phyloP scores from a whole-genome alignment of 2,329 filamentous ascomycete species.

The Didymella segeticola region DNA sequence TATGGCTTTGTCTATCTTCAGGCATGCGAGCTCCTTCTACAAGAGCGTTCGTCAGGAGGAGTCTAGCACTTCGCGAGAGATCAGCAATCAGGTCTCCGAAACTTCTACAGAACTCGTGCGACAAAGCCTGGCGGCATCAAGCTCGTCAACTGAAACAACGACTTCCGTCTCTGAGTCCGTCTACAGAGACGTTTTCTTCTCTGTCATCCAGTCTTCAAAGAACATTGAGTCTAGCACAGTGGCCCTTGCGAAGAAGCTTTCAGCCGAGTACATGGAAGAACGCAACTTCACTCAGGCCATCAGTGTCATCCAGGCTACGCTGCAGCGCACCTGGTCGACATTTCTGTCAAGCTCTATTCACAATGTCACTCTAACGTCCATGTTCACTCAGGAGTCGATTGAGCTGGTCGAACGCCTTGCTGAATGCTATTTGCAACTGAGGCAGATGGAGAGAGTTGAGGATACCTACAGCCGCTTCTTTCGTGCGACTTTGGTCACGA shows the following conservation, averaged over 20 bases:
- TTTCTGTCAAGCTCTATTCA: conserved; percentile 54
- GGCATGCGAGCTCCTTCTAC: conserved; percentile 48
- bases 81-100: conserved; percentile 51
- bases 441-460: conserved; percentile 48
- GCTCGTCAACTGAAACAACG: conserved; percentile 46
- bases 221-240: conserved; percentile 52
- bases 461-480: conserved; percentile 50
- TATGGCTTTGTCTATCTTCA: conserved; percentile 57
- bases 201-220: conserved; percentile 48
- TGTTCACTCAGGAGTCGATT: conserved; percentile 55
- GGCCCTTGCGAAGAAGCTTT: conserved; percentile 51
- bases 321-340: conserved; percentile 56
- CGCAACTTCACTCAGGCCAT: conserved; percentile 57
- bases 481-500: conserved; percentile 44
- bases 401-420: conserved; percentile 56
- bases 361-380: conserved; percentile 53
- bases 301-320: conserved; percentile 53
- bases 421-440: conserved; percentile 53
- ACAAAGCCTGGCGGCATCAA: conserved; percentile 37
- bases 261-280: conserved; percentile 54
- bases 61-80: conserved; percentile 50
- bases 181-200: conserved; percentile 54
- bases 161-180: conserved; percentile 52
- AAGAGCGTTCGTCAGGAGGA: conserved; percentile 45
- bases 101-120: conserved; percentile 54